A percentile compares a stretch with the other conserved stretches of the same genome.
Conservation (phyloP, 2,329 filamentous ascomycete species). For the Aspergillus jensenii region DNA sequence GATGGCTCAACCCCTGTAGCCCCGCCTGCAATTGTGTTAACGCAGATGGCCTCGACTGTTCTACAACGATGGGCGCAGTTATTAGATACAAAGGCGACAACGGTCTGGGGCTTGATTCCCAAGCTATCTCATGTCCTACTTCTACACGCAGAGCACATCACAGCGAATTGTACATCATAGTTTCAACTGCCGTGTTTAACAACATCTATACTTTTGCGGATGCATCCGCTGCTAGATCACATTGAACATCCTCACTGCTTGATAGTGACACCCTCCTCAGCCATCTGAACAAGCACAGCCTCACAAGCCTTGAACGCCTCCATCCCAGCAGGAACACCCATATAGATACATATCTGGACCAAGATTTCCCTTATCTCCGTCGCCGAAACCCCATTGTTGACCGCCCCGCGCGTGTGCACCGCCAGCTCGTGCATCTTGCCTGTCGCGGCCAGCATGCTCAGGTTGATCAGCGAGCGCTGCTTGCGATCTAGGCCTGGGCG, state of each 20-base stretch:
- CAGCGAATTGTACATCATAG: neutral
- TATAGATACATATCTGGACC: conserved; percentile 38
- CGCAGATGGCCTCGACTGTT: neutral
- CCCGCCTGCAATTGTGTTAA: too few species aligned
- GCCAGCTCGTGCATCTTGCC: conserved; percentile 58
- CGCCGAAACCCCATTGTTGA: conserved; percentile 60
- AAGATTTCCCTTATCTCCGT: conserved; percentile 54
- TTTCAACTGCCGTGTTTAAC: too few species aligned
- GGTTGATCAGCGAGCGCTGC: conserved; percentile 31
- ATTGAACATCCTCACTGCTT: too few species aligned
- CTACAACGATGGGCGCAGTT: neutral
- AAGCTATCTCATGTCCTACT: neutral
- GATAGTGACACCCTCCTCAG: too few species aligned
- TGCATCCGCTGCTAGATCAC: too few species aligned
- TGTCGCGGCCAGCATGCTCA: conserved; percentile 61
- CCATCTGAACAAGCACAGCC: neutral
- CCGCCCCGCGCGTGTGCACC: conserved; percentile 58
- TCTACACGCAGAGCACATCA: neutral
- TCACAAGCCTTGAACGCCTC: conserved; percentile 39
- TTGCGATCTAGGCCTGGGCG: conserved; percentile 8
- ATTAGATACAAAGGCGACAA: neutral
- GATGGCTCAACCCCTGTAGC: too few species aligned
- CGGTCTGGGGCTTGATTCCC: neutral
- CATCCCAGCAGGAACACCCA: conserved; percentile 46
- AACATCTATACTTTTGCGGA: too few species aligned